A percentile compares a stretch with the other conserved stretches of the same genome.
Evolutionary conservation across 345 rosid genomes (phyloP).

Genomic region (Eucalyptus polyanthemos): DNA sequence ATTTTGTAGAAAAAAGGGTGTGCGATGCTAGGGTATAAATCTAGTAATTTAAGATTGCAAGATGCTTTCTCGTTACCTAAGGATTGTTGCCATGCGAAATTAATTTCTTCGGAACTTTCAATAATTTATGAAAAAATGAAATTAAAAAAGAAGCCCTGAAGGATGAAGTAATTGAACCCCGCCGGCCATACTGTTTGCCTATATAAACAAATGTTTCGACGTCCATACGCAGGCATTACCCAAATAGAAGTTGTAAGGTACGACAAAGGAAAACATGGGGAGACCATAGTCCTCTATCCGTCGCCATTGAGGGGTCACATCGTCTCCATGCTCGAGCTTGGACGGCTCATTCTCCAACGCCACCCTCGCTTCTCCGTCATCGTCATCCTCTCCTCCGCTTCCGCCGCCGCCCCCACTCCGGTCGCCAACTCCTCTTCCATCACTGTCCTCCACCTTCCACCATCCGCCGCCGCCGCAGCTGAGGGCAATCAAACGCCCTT

Average conservation of each 20-base stretch:
- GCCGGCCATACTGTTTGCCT: background rate
- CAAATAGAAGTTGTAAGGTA: too few species aligned
- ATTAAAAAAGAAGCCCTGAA: too few species aligned
- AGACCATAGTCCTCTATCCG: background rate
- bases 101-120: too few species aligned
- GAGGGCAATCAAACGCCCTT: background rate
- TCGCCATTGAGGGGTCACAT: background rate
- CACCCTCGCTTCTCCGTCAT: background rate
- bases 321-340: background rate
- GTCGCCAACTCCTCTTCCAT: constrained; percentile 6
- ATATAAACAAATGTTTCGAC: too few species aligned
- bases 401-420: background rate
- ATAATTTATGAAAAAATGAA: too few species aligned
- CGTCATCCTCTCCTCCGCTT: background rate
- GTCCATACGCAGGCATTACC: too few species aligned
- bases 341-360: background rate
- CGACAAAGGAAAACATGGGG: background rate
- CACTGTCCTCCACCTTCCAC: constrained; percentile 15
- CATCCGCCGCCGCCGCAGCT: background rate
- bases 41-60: too few species aligned
- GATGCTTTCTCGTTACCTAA: too few species aligned
- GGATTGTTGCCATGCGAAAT: too few species aligned
- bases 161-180: too few species aligned
- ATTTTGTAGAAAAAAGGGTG: too few species aligned
- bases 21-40: accelerated